Evolutionary conservation across 1,284 basidiomycete species (phyloP), one percentile per base, ranked within the genome.

Genomic region (Malassezia globosa): DNA sequence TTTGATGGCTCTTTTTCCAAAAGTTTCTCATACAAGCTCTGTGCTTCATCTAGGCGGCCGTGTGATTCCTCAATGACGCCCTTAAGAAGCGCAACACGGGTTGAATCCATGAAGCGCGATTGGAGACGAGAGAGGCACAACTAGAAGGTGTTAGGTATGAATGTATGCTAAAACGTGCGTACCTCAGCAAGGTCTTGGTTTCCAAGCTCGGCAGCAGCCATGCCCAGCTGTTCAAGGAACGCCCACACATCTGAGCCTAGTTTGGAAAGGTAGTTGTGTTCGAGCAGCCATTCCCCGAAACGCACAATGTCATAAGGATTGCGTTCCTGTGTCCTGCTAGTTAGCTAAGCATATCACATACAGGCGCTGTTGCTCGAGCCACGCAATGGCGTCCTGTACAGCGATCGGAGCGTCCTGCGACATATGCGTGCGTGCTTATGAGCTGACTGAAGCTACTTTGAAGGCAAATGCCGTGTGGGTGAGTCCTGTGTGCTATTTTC

Each of bases 131-230:
- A 72, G 35, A 92, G 76, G 69, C 87, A 82, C 43, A 76, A 73
- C 82, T 85, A 55, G 18, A 31, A 2, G 26, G 26, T 26, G 11
- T 29, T 34, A 13, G 35, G 34, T 24, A 18, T n/a, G n/a, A n/a
- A n/a, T n/a, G n/a, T n/a, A n/a, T n/a, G n/a, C n/a, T n/a, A 18
- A 21, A 8, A 14, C 11, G 18, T 6, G 77, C 84, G 61, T 69
- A 92, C 88, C 66, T 85, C 81, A 19, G 90, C 87, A n/a, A 87
- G 74, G 43, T 85, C 80, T 33, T 83, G 63, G 46, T 82, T 77
- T 14, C 85, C 85, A 13, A 86, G 73, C 65, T 96, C 90, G 44
- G 94, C 75, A 1, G 92, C 81, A 1, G 92, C 87, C 31, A 90
- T 76, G 4, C 82, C 81, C 1, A 95, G 76, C 66, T 95, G 89